phyloP scores from a whole-genome alignment of 75 land plant genomes.

The Sequoiadendron giganteum region DNA sequence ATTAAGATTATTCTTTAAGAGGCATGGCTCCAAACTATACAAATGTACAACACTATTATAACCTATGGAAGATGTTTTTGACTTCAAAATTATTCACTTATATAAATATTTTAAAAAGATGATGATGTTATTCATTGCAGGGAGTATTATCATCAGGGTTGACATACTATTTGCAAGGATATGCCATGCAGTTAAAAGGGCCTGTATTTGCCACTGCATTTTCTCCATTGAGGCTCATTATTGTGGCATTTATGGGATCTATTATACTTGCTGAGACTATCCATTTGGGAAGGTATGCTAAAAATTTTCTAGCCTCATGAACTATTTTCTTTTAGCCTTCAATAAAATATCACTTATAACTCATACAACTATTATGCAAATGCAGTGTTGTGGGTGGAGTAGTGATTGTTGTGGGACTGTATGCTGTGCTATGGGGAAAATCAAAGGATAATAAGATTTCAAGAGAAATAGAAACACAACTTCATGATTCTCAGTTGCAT shows the following conservation, averaged over 20 bases:
- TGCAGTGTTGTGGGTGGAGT: neutral
- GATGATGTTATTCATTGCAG: neutral
- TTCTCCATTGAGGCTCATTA: neutral
- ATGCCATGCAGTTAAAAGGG: neutral
- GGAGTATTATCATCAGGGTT: neutral
- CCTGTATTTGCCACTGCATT: neutral
- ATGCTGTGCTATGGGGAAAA: neutral
- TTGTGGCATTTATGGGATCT: conserved; percentile 1
- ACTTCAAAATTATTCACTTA: too few species aligned
- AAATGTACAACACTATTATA: too few species aligned
- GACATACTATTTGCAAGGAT: neutral
- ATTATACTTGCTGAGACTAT: neutral
- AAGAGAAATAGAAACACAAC: neutral
- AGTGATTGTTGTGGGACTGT: neutral
- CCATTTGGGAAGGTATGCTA: neutral
- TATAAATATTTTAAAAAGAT: too few species aligned
- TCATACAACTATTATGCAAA: neutral
- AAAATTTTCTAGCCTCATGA: too few species aligned
- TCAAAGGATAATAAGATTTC: neutral
- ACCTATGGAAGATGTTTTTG: too few species aligned
- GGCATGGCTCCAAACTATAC: too few species aligned
- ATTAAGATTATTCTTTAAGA: too few species aligned
- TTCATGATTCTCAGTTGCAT: neutral
- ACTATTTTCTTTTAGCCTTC: neutral
- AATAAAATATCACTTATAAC: too few species aligned